Percentiles rank a stretch among this genome's conserved stretches.
Evolutionary conservation across 352 stramenopile species (phyloP).

Genomic region (Saprolegnia diclina): DNA sequence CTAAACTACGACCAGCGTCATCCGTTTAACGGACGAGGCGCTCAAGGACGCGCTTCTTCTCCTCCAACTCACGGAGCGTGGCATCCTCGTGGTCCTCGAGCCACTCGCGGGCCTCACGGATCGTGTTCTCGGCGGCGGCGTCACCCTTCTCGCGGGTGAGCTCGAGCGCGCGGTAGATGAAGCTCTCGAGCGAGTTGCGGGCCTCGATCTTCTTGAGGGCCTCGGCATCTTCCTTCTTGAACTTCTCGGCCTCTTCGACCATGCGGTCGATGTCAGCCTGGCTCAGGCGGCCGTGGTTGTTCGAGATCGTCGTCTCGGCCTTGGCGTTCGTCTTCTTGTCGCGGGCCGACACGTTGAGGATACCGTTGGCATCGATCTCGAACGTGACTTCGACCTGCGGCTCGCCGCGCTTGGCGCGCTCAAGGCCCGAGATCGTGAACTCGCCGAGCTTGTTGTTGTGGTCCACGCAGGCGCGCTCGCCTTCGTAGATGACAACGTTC

Average conservation of each 20-base stretch:
- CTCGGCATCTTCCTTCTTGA: conserved; percentile 65
- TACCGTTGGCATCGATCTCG: conserved; percentile 89
- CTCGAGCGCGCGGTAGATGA: conserved; percentile 48
- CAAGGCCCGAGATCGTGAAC: conserved; percentile 87
- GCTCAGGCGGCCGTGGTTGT: conserved; percentile 61
- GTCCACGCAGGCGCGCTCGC: conserved; percentile 81
- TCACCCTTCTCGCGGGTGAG: conserved; percentile 17
- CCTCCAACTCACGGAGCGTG: conserved; percentile 21
- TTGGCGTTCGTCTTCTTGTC: conserved; percentile 78
- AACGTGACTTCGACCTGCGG: conserved; percentile 90
- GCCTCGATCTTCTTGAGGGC: conserved; percentile 61
- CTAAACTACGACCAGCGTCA: no score
- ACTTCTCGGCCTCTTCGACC: conserved; percentile 64
- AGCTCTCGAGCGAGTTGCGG: conserved; percentile 58
- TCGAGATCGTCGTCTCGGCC: conserved; percentile 63
- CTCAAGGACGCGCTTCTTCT: conserved; percentile 17
- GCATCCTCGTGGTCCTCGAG: conserved; percentile 20
- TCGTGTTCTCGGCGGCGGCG: background rate
- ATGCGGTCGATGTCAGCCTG: conserved; percentile 70
- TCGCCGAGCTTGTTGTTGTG: conserved; percentile 91
- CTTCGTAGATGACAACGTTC: conserved; percentile 84
- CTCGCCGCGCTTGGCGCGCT: conserved; percentile 82
- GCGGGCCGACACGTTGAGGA: conserved; percentile 83
- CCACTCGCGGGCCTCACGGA: conserved; percentile 21
- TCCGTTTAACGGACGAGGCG: background rate